A percentile compares a stretch with the other conserved stretches of the same genome.
Evolutionary conservation across 169 alveolate genomes (phyloP).

Genomic region (Plasmodium chabaudi): DNA sequence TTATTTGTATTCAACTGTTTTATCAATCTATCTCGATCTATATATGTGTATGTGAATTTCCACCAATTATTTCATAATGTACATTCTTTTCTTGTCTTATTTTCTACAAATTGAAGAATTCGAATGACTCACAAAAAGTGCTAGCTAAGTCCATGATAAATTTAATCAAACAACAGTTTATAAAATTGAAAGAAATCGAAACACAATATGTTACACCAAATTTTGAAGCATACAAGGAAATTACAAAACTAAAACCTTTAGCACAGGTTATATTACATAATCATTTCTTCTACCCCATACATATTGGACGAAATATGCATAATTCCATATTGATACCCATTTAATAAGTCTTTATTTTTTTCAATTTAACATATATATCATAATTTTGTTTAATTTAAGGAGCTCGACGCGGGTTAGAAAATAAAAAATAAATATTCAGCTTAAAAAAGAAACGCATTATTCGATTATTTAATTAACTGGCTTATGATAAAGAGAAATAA

Average conservation of each 20-base stretch:
- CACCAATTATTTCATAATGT: not conserved
- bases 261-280: constrained; percentile 5
- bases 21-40: not conserved
- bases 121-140: constrained; percentile 34
- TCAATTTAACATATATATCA: too few species aligned
- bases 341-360: too few species aligned
- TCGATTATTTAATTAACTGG: too few species aligned
- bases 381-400: too few species aligned
- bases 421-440: too few species aligned
- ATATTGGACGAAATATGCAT: not conserved
- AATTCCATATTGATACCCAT: too few species aligned
- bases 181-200: constrained; percentile 58
- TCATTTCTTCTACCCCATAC: not conserved
- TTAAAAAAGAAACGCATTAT: too few species aligned
- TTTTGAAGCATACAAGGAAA: constrained; percentile 45
- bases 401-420: too few species aligned
- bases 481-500: too few species aligned
- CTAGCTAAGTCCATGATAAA: constrained; percentile 55
- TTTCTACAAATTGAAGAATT: constrained; percentile 13
- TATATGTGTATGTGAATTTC: not conserved
- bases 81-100: not conserved
- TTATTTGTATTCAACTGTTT: constrained; percentile 4
- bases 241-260: constrained; percentile 18
- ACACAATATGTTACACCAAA: constrained; percentile 52
- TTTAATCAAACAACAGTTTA: constrained; percentile 60